Evolutionary conservation across 441 rosid genomes (phyloP).

Genomic region (Euphorbia neoarborescens): DNA sequence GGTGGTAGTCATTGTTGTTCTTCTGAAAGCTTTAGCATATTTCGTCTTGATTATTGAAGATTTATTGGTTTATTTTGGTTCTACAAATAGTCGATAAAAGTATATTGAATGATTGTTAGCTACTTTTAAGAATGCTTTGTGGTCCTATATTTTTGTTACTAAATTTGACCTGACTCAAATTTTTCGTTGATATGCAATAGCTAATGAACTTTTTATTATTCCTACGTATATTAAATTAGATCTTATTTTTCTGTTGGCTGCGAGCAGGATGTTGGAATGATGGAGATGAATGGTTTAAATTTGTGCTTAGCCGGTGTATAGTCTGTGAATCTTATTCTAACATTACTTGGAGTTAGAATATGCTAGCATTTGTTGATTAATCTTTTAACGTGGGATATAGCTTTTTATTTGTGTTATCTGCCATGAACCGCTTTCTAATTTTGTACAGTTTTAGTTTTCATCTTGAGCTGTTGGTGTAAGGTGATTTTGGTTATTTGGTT

Average conservation of each 20-base stretch:
- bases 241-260: neutral
- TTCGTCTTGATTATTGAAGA: neutral
- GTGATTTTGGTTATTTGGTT: neutral
- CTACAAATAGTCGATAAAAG: neutral
- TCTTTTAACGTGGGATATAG: neutral
- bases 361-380: neutral
- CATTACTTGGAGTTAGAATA: neutral
- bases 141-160: neutral
- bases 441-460: neutral
- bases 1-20: neutral
- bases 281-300: neutral
- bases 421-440: neutral
- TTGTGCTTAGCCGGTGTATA: neutral
- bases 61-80: neutral
- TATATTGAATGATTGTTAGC: neutral
- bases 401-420: neutral
- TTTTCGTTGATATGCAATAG: neutral
- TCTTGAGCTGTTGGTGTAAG: neutral
- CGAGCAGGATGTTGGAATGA: neutral
- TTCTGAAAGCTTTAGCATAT: neutral
- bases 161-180: neutral
- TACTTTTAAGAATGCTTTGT: neutral
- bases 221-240: neutral
- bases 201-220: neutral
- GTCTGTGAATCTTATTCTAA: neutral